Evolutionary conservation across 345 rosid species (phyloP).

Genomic region (Moringa oleifera): DNA sequence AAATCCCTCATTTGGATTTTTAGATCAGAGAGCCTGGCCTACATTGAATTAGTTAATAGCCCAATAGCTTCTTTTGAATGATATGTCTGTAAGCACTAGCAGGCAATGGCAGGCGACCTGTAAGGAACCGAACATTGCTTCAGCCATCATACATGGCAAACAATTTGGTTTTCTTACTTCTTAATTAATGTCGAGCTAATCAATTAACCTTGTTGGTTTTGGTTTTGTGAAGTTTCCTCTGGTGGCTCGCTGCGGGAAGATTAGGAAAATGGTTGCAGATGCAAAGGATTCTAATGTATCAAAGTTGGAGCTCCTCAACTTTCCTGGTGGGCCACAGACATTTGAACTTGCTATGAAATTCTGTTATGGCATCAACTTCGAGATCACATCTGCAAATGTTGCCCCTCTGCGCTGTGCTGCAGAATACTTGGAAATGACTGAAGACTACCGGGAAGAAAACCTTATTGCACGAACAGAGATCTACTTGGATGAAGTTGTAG

Average conservation of each 20-base stretch:
- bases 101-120: background rate
- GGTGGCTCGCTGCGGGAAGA: constrained; percentile 77
- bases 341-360: constrained; percentile 88
- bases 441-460: constrained; percentile 67
- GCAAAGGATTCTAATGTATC: constrained; percentile 46
- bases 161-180: background rate
- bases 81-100: background rate
- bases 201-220: constrained; percentile 2
- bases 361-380: constrained; percentile 87
- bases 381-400: constrained; percentile 63
- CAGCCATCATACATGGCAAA: too few species aligned
- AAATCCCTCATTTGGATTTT: too few species aligned
- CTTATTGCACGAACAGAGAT: constrained; percentile 53
- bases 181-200: background rate
- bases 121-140: background rate
- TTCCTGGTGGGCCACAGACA: constrained; percentile 70
- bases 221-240: constrained; percentile 61
- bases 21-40: too few species aligned
- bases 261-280: constrained; percentile 59
- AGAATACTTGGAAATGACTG: constrained; percentile 80
- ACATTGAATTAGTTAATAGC: background rate
- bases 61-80: background rate
- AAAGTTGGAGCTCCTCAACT: constrained; percentile 45
- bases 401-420: constrained; percentile 68
- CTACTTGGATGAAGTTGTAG: constrained; percentile 49